Base-by-base conservation (phyloP, 176 grass and related monocot genomes). In the Alloteropsis semialata region DNA sequence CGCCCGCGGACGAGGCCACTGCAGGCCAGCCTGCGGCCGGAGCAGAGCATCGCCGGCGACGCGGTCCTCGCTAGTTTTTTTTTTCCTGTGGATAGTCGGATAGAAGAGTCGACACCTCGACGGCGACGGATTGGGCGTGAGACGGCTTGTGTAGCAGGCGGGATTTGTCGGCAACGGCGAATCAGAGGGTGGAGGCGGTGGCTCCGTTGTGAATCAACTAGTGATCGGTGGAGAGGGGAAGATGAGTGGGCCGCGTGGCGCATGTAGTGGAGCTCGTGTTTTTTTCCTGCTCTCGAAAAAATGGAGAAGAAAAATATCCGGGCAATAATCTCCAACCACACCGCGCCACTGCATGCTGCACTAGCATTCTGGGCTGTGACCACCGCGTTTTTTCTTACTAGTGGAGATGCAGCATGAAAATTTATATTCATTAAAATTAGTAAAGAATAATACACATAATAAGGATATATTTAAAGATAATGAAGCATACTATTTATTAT, bases 11-110 rank as follows among this genome's bases (percentile, higher is more conserved):
- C 48, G 10, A 79, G 80, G 49, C 91, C 74, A 68, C 89, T 84
- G 79, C 84, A 91, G 58, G 85, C 80, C 24, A 99, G 87, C 72
- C 93, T 99, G 28, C 96, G 88, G 51, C 91, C 89, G 65, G 93
- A 90, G 74, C 91, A 94, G 66, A 96, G 91, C 96, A 99, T 99
- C 79, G 75, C 86, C 39, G 67, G 79, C 69, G 65, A 65, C 34
- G 28, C 58, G 15, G 34, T 81, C 43, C 51, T 63, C 13, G 19
- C 53, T 3, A 19, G 29, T 7, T 3, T 5, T 33, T 0, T 49
- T 65, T 17, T 29, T 46, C 48, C 27, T 58, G 12, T 76, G 73
- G 82, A 69, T 77, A 68, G 25, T 8, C 67, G 73, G 82, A 69
- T 77, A 68, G 25, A 63, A 27, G 10, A 51, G 38, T 19, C 36